These are phyloP conservation scores for Keithomyces neogunnii DNA, from an alignment of 2,329 filamentous ascomycete species.

Conservation along the genomic window DNA sequence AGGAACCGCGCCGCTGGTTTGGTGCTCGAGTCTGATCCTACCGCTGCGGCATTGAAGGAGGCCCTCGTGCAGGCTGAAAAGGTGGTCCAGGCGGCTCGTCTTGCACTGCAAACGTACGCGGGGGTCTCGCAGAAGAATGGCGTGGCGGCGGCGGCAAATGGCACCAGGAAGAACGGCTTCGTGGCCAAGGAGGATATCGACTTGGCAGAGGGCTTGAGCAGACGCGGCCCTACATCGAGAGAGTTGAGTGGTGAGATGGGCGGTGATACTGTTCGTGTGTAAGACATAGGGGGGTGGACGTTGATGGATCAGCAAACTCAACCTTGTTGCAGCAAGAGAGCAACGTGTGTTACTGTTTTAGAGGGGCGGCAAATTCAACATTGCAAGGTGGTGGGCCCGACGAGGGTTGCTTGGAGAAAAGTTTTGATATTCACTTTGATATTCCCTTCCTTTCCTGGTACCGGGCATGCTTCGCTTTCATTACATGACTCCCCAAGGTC, in stretches of 20 bases:
- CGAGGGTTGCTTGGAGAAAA: too few species aligned
- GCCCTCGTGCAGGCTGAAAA: constrained; percentile 38
- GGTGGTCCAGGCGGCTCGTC: constrained; percentile 35
- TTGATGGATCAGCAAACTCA: background rate
- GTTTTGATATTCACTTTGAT: background rate
- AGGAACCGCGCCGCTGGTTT: constrained; percentile 7
- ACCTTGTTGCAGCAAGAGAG: background rate
- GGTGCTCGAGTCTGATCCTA: constrained; percentile 25
- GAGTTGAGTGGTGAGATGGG: constrained; percentile 55
- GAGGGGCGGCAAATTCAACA: background rate
- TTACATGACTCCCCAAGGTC: background rate
- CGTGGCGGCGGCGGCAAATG: constrained; percentile 12
- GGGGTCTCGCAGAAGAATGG: constrained; percentile 1
- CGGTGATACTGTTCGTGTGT: constrained; percentile 39
- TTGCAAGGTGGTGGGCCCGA: background rate
- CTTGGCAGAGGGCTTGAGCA: constrained; percentile 13
- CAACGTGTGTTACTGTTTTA: background rate
- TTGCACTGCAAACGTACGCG: constrained; percentile 33
- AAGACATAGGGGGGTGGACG: background rate
- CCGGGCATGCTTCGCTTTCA: background rate
- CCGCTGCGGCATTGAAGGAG: constrained; percentile 31
- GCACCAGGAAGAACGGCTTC: constrained; percentile 8
- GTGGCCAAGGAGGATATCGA: background rate
- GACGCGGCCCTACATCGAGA: constrained; percentile 42
- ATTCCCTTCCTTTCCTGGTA: background rate